Evolutionary conservation across 1,139 yeast genomes (phyloP).

Genomic region (Candida sanyaensis): DNA sequence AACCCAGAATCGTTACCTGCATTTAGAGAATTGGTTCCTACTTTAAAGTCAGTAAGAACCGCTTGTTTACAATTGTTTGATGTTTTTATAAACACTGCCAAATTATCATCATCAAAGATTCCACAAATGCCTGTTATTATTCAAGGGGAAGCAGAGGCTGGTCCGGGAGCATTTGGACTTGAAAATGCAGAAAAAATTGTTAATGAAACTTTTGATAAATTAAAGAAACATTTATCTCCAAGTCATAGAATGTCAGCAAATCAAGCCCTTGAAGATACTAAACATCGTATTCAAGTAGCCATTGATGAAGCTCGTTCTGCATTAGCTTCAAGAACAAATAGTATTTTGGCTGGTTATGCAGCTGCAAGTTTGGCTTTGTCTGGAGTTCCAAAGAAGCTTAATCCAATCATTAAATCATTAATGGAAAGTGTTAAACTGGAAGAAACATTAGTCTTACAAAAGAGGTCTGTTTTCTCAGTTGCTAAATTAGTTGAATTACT

Average conservation of each 20-base stretch:
- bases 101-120: constrained; percentile 69
- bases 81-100: constrained; percentile 75
- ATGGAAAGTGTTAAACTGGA: constrained; percentile 94
- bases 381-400: constrained; percentile 80
- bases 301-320: constrained; percentile 69
- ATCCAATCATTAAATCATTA: constrained; percentile 83
- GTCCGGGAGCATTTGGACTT: constrained; percentile 87
- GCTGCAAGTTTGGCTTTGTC: constrained; percentile 65
- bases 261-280: constrained; percentile 79
- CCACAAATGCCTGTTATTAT: constrained; percentile 88
- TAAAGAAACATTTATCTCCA: constrained; percentile 66
- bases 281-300: constrained; percentile 63
- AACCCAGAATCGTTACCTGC: constrained; percentile 50
- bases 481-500: constrained; percentile 64
- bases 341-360: constrained; percentile 75
- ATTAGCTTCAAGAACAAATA: constrained; percentile 53
- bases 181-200: constrained; percentile 75
- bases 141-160: constrained; percentile 95
- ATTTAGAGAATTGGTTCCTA: constrained; percentile 86
- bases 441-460: constrained; percentile 64
- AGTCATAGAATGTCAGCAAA: constrained; percentile 71
- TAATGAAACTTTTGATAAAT: constrained; percentile 63
- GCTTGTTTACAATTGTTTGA: constrained; percentile 83
- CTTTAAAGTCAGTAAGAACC: constrained; percentile 79
- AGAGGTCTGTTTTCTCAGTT: constrained; percentile 69